A percentile compares a stretch with the other conserved stretches of the same genome.
phyloP scores from a whole-genome alignment of 345 rosid species.

The Camelina laxa region DNA sequence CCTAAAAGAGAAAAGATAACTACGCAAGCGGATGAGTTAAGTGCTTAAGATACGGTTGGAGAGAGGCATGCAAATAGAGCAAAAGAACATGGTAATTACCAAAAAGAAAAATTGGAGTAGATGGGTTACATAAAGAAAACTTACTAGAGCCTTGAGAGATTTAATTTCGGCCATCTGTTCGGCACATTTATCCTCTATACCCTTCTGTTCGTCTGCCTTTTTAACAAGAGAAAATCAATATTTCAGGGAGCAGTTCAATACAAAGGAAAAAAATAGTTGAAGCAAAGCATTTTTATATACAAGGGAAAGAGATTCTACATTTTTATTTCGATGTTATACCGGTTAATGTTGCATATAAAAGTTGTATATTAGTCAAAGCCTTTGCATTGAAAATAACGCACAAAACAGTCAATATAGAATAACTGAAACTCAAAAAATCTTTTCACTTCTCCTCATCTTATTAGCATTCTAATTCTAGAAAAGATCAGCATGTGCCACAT shows the following conservation, averaged over 20 bases:
- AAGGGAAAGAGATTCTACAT: constrained; percentile 20
- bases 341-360: constrained; percentile 5
- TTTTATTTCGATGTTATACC: constrained; percentile 1
- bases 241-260: constrained; percentile 31
- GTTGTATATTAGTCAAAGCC: constrained; percentile 14
- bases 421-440: constrained; percentile 14
- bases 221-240: constrained; percentile 42
- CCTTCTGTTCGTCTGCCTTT: constrained; percentile 72
- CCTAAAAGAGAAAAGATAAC: constrained; percentile 14
- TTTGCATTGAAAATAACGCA: constrained; percentile 13
- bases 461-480: constrained; percentile 1
- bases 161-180: constrained; percentile 72
- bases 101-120: not conserved
- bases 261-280: constrained; percentile 3
- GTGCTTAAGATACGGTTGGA: constrained; percentile 5
- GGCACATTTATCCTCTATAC: constrained; percentile 63
- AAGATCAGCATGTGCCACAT: constrained; percentile 16
- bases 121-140: constrained; percentile 34
- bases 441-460: constrained; percentile 23
- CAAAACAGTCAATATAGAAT: not conserved
- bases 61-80: not conserved
- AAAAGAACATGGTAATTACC: not conserved
- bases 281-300: not conserved
- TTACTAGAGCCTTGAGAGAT: constrained; percentile 64
- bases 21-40: constrained; percentile 19